phyloP scores from a whole-genome alignment of 768 basidiomycete species.

The Postia placenta region DNA sequence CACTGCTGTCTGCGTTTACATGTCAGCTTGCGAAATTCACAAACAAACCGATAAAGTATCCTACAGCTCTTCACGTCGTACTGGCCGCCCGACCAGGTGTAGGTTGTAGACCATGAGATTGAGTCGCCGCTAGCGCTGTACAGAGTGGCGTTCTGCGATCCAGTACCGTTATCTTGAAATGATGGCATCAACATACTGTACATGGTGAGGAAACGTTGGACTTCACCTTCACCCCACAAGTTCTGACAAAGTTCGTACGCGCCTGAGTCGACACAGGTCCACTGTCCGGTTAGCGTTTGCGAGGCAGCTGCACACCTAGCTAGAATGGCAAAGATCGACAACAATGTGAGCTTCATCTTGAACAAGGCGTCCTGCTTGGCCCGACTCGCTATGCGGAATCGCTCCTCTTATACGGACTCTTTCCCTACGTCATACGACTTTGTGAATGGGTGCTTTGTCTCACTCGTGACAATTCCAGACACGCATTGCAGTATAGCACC shows the following conservation, averaged over 20 bases:
- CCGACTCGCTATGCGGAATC: background rate
- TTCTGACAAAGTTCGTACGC: constrained; percentile 50
- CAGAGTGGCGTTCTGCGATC: constrained; percentile 43
- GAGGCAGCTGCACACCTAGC: constrained; percentile 15
- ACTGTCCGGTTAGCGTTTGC: constrained; percentile 39
- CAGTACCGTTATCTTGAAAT: constrained; percentile 35
- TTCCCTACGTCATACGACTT: too few relatives aligned
- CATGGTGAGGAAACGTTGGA: background rate
- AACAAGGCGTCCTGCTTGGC: background rate
- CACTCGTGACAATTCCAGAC: too few relatives aligned
- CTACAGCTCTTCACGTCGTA: constrained; percentile 54
- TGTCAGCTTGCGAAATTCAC: too few relatives aligned
- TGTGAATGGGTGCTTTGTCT: too few relatives aligned
- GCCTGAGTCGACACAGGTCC: constrained; percentile 39
- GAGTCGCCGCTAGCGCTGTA: constrained; percentile 30
- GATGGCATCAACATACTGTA: background rate
- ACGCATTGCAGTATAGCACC: too few relatives aligned
- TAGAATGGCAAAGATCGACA: background rate
- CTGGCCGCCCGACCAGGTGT: constrained; percentile 43
- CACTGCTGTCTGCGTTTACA: background rate
- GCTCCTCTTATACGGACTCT: background rate
- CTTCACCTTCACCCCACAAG: constrained; percentile 43
- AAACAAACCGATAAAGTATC: constrained; percentile 18
- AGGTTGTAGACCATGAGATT: constrained; percentile 50
- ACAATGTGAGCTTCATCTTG: background rate